Percentiles rank a stretch among this genome's conserved stretches.
Conservation (phyloP, 345 rosid genomes). For the Boechera retrofracta region DNA sequence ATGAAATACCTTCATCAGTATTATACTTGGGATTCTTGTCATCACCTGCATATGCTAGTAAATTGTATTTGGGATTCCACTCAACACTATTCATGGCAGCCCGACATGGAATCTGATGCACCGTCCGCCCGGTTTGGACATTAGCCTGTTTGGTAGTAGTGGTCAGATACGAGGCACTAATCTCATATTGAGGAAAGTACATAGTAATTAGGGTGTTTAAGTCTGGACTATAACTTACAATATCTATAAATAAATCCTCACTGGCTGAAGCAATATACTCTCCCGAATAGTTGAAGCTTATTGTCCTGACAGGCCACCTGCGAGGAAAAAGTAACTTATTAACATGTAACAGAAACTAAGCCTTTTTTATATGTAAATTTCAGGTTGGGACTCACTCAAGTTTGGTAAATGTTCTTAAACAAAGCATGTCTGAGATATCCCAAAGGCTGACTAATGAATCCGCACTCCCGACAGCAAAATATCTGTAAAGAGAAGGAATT, state of each 20-base stretch:
- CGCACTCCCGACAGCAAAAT: constrained; percentile 99
- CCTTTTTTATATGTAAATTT: background rate
- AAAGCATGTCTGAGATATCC: constrained; percentile 95
- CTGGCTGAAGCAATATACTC: constrained; percentile 95
- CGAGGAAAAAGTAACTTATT: constrained; percentile 25
- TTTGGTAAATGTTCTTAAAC: constrained; percentile 83
- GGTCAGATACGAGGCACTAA: constrained; percentile 29
- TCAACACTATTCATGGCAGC: constrained; percentile 98
- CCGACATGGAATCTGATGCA: constrained; percentile 94
- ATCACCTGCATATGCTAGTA: constrained; percentile 97
- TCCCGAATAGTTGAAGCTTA: constrained; percentile 86
- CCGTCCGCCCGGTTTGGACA: constrained; percentile 81
- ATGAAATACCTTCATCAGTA: constrained; percentile 79
- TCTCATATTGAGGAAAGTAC: background rate
- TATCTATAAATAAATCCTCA: constrained; percentile 89
- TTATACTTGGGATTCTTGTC: constrained; percentile 89
- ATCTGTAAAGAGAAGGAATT: constrained; percentile 50
- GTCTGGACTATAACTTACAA: constrained; percentile 53
- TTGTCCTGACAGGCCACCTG: constrained; percentile 96
- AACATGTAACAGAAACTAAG: constrained; percentile 9
- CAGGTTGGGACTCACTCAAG: constrained; percentile 72
- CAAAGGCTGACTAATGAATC: constrained; percentile 99
- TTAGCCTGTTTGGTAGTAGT: constrained; percentile 64
- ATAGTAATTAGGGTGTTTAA: constrained; percentile 1
- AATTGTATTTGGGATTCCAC: constrained; percentile 94